Conservation (phyloP, 192 early-diverging fungal genomes). For the Coemansia sp. region DNA sequence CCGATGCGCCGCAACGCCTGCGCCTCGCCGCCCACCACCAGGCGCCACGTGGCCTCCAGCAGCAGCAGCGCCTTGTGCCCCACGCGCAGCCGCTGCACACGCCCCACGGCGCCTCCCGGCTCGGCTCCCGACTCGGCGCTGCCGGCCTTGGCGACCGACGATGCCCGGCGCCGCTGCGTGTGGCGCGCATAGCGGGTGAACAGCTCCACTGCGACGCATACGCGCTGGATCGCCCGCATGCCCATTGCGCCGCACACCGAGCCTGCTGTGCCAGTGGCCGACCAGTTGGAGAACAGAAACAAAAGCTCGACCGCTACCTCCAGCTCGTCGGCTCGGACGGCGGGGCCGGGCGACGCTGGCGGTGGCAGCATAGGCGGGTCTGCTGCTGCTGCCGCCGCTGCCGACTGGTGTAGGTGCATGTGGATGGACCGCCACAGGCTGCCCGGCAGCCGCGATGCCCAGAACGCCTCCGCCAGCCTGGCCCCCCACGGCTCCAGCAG, state of each 20-base stretch:
- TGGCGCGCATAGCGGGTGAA: slow-evolving; percentile 29
- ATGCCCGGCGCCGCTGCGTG: background rate
- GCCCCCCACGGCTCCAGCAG: slow-evolving; percentile 6
- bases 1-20: slow-evolving; percentile 23
- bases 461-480: slow-evolving; percentile 26
- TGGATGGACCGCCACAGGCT: slow-evolving; percentile 27
- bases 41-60: slow-evolving; percentile 35
- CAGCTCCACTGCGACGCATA: slow-evolving; percentile 37
- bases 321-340: slow-evolving; percentile 24
- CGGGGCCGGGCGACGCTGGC: background rate
- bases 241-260: slow-evolving; percentile 3
- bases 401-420: slow-evolving; percentile 1
- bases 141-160: background rate
- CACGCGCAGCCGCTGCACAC: slow-evolving; percentile 41
- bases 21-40: slow-evolving; percentile 47
- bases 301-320: slow-evolving; percentile 48
- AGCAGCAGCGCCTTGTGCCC: slow-evolving; percentile 51
- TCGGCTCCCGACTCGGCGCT: background rate
- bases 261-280: background rate
- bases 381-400: background rate
- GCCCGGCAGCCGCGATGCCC: slow-evolving; percentile 18
- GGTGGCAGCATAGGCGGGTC: background rate
- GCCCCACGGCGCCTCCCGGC: slow-evolving; percentile 13
- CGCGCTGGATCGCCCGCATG: slow-evolving; percentile 19
- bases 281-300: slow-evolving; percentile 32